Percentiles rank a stretch among this genome's conserved stretches.
Conservation (phyloP, 75 land plant genomes). For the Sequoia sempervirens region DNA sequence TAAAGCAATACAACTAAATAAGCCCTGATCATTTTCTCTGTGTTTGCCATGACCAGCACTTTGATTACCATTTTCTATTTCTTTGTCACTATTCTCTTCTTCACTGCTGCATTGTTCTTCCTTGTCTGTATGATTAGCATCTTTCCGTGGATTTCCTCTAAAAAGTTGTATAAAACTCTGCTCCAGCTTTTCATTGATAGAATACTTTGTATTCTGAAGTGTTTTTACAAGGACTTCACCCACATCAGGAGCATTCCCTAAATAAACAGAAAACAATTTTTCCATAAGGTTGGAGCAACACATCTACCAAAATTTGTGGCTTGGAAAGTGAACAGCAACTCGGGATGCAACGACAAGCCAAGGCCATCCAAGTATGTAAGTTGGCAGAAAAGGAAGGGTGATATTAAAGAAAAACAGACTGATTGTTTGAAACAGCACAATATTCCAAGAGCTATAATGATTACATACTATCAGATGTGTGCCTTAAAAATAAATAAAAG, state of each 20-base stretch:
- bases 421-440: neutral
- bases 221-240: constrained; percentile 84
- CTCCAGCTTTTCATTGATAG: constrained; percentile 82
- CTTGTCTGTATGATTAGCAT: constrained; percentile 1
- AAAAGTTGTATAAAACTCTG: constrained; percentile 79
- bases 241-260: constrained; percentile 67
- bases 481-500: neutral
- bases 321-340: neutral
- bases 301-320: neutral
- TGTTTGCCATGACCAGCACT: neutral
- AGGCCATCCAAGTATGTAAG: neutral
- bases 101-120: constrained; percentile 6
- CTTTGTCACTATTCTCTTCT: constrained; percentile 20
- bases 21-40: neutral
- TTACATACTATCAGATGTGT: neutral
- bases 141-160: constrained; percentile 27
- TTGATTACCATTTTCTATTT: neutral
- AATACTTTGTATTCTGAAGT: constrained; percentile 85
- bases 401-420: neutral
- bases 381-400: neutral
- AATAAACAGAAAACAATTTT: constrained; percentile 8
- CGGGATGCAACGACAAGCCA: neutral
- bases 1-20: neutral
- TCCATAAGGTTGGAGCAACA: constrained; percentile 5
- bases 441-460: neutral